These are phyloP conservation scores for Geranomyces variabilis DNA, from an alignment of 192 early-diverging fungal species.

Conservation along the genomic window DNA sequence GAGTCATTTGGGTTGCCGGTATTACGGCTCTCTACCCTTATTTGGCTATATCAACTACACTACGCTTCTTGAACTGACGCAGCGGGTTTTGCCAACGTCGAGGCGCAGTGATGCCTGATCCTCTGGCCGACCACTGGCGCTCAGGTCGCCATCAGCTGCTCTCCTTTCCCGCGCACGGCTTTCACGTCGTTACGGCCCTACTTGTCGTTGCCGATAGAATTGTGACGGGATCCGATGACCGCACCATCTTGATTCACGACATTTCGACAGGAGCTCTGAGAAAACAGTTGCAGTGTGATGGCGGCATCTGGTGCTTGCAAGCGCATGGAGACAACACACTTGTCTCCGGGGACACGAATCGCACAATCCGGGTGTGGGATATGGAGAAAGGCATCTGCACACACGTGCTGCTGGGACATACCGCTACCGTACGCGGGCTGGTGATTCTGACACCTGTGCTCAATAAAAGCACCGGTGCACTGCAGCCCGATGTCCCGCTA, in stretches of 20 bases:
- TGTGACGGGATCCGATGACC: slow-evolving; percentile 46
- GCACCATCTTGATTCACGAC: slow-evolving; percentile 54
- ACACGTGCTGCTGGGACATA: not conserved
- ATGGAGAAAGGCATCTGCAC: not conserved
- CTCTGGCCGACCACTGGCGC: not conserved
- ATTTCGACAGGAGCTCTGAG: slow-evolving; percentile 10
- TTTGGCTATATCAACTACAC: no score
- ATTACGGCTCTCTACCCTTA: no score
- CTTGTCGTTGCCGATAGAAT: slow-evolving; percentile 48
- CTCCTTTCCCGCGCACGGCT: slow-evolving; percentile 3
- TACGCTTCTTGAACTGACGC: no score
- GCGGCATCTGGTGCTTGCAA: slow-evolving; percentile 1
- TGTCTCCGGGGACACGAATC: not conserved
- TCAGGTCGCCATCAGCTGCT: not conserved
- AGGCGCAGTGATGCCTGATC: slow-evolving; percentile 4
- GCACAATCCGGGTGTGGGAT: not conserved
- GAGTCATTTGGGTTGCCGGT: no score
- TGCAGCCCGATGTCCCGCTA: not conserved
- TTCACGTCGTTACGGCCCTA: slow-evolving; percentile 35
- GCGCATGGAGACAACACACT: not conserved
- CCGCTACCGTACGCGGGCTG: not conserved
- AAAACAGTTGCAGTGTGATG: not conserved
- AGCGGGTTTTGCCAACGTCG: no score
- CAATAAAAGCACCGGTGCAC: not conserved
- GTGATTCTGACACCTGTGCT: not conserved